These are phyloP conservation scores for Violaceomyces palustris DNA, from an alignment of 1,284 basidiomycete genomes.

Conservation along the genomic window DNA sequence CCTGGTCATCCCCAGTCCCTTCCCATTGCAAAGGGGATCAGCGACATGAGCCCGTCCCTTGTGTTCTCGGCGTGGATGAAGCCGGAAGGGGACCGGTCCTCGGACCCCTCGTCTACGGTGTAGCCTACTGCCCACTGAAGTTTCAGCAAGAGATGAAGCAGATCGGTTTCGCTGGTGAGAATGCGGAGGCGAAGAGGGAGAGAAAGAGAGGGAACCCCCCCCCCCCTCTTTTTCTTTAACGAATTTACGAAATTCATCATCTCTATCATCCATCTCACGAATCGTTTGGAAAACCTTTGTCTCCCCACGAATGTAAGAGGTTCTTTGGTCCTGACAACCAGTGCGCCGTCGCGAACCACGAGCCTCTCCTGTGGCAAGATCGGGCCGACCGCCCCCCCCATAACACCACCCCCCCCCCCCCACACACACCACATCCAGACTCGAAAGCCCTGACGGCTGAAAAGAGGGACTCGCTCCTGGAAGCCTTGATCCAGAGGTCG, in stretches of 20 bases:
- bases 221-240: no score
- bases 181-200: no score
- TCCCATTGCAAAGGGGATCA: conserved; percentile 12
- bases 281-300: no score
- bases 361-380: no score
- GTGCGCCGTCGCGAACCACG: no score
- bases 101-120: conserved; percentile 87
- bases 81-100: conserved; percentile 90
- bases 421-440: conserved; percentile 63
- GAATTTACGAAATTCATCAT: no score
- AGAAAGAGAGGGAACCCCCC: no score
- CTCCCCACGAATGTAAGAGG: no score
- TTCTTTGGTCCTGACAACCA: no score
- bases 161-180: conserved; percentile 79
- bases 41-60: conserved; percentile 20
- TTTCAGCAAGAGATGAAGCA: conserved; percentile 71
- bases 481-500: conserved; percentile 36
- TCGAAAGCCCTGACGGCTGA: conserved; percentile 80
- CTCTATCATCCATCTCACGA: no score
- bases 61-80: conserved; percentile 80
- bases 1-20: conserved; percentile 18
- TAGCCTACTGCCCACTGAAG: conserved; percentile 80
- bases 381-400: no score
- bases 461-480: conserved; percentile 48
- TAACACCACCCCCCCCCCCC: no score